Conservation (phyloP, 495 filamentous ascomycete species). For the Endocarpon pusillum region DNA sequence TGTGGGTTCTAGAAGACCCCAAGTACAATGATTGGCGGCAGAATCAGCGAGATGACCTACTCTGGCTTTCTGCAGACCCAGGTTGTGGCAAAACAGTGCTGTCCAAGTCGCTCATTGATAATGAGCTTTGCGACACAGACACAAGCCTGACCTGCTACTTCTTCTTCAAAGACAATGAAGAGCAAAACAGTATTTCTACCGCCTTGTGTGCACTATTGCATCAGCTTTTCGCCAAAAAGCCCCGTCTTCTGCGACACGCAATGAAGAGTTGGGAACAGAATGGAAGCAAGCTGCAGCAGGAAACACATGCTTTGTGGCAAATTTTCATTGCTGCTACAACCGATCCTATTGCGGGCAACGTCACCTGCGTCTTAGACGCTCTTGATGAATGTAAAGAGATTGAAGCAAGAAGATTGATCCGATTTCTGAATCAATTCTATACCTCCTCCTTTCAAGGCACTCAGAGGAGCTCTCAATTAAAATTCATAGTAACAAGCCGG, state of each 20-base stretch:
- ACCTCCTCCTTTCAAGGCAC: conserved; percentile 1
- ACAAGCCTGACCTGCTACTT: conserved; percentile 16
- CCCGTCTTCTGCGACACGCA: conserved; percentile 9
- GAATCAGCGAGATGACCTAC: conserved; percentile 8
- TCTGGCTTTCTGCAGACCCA: conserved; percentile 37
- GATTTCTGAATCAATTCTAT: conserved; percentile 8
- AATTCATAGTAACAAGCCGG: conserved; percentile 33
- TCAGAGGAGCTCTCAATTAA: conserved; percentile 12
- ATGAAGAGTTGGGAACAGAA: conserved; percentile 12
- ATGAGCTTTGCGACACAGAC: conserved; percentile 5
- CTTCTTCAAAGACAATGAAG: conserved; percentile 32
- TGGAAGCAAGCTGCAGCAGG: conserved; percentile 14
- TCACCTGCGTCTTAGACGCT: conserved; percentile 33
- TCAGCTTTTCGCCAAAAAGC: conserved; percentile 8
- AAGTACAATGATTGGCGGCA: not conserved
- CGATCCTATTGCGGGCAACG: conserved; percentile 22
- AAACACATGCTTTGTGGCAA: conserved; percentile 23
- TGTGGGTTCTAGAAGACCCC: not conserved
- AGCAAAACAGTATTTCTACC: conserved; percentile 17
- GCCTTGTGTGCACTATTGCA: conserved; percentile 11
- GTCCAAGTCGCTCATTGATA: conserved; percentile 26
- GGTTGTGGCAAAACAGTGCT: conserved; percentile 40
- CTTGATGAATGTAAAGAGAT: conserved; percentile 20
- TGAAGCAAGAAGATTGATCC: conserved; percentile 8
- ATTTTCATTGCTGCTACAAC: conserved; percentile 18